Conservation (phyloP, 306 rosid genomes). For the Inga laurina region DNA sequence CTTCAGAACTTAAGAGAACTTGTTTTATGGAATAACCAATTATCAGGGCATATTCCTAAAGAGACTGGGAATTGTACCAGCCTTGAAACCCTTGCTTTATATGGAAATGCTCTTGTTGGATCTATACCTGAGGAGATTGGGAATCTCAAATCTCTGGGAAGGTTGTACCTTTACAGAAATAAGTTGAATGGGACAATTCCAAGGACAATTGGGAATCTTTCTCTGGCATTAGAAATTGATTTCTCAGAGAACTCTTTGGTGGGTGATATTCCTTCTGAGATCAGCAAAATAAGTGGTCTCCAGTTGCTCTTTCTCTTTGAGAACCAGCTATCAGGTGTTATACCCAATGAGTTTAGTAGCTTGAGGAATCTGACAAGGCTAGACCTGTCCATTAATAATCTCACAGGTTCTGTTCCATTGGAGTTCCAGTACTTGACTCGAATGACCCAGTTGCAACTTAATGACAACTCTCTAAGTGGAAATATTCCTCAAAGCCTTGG, state of each 20-base stretch:
- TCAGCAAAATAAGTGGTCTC: slow-evolving; percentile 67
- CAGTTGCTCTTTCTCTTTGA: slow-evolving; percentile 79
- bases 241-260: slow-evolving; percentile 77
- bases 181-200: slow-evolving; percentile 91
- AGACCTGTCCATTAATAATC: slow-evolving; percentile 87
- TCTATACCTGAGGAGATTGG: slow-evolving; percentile 74
- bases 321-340: slow-evolving; percentile 82
- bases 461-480: slow-evolving; percentile 75
- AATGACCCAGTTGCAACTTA: slow-evolving; percentile 81
- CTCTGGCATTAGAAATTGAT: slow-evolving; percentile 64
- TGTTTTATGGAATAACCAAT: slow-evolving; percentile 66
- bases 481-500: slow-evolving; percentile 76
- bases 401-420: slow-evolving; percentile 71
- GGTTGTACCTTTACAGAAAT: slow-evolving; percentile 77
- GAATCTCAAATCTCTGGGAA: slow-evolving; percentile 64
- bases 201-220: slow-evolving; percentile 88
- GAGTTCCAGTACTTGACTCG: slow-evolving; percentile 66
- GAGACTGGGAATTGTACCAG: slow-evolving; percentile 79
- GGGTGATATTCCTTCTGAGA: slow-evolving; percentile 76
- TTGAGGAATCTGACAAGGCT: slow-evolving; percentile 68
- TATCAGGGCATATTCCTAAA: slow-evolving; percentile 78
- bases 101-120: slow-evolving; percentile 72
- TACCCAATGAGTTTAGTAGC: slow-evolving; percentile 69
- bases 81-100: slow-evolving; percentile 75
- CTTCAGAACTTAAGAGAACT: slow-evolving; percentile 60